Percentiles rank a stretch among this genome's conserved stretches.
Conservation (phyloP, 352 stramenopile genomes). For the Globisporangium cederbergense region DNA sequence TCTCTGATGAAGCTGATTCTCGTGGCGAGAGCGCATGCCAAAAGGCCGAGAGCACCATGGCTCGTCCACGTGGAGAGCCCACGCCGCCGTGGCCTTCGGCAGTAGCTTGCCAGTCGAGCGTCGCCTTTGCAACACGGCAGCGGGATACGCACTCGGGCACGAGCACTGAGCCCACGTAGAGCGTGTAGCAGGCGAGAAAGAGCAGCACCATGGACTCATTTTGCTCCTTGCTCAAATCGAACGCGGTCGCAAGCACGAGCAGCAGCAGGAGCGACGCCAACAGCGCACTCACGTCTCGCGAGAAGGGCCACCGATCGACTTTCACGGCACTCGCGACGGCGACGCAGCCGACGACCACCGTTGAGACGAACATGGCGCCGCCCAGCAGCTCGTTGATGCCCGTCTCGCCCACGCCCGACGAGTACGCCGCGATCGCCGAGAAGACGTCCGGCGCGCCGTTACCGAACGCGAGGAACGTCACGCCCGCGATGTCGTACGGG, state of each 20-base stretch:
- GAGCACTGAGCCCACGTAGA: slow-evolving; percentile 63
- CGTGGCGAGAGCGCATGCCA: slow-evolving; percentile 63
- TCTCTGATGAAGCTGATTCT: slow-evolving; percentile 13
- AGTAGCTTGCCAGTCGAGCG: background rate
- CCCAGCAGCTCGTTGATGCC: slow-evolving; percentile 94
- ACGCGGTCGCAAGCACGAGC: slow-evolving; percentile 29
- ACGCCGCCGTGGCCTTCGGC: background rate
- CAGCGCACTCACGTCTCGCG: slow-evolving; percentile 55
- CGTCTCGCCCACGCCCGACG: slow-evolving; percentile 58
- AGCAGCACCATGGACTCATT: slow-evolving; percentile 33
- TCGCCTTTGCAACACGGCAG: slow-evolving; percentile 16
- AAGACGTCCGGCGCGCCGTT: slow-evolving; percentile 98
- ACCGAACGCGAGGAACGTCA: slow-evolving; percentile 97
- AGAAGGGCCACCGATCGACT: slow-evolving; percentile 65
- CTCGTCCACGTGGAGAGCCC: background rate
- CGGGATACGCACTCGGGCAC: slow-evolving; percentile 45
- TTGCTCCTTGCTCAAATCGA: background rate
- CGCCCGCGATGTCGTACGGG: slow-evolving; percentile 92
- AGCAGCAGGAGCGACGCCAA: slow-evolving; percentile 48
- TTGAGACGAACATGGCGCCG: slow-evolving; percentile 95
- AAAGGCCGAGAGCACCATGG: slow-evolving; percentile 64
- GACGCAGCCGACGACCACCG: slow-evolving; percentile 88
- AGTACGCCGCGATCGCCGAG: slow-evolving; percentile 86
- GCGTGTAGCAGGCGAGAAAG: slow-evolving; percentile 45
- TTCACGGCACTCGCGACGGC: slow-evolving; percentile 68